A percentile compares a stretch with the other conserved stretches of the same genome.
Evolutionary conservation across 2,329 filamentous ascomycete species (phyloP).

Genomic region (Tolypocladium tundrense): DNA sequence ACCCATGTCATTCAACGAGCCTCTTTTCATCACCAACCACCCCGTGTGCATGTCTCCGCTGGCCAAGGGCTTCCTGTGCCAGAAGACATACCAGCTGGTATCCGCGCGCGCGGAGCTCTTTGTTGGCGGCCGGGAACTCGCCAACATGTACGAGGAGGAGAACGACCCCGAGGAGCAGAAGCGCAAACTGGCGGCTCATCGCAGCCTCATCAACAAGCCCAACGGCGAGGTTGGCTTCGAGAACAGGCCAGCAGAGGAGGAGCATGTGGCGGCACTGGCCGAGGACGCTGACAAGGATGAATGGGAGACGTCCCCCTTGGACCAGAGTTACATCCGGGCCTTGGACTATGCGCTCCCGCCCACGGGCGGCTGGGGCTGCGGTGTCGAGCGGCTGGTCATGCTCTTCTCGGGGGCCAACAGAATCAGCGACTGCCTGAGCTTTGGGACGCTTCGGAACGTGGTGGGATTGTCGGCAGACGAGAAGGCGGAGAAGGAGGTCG

Average conservation of each 20-base stretch:
- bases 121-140: slow-evolving; percentile 67
- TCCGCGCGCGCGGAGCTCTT: slow-evolving; percentile 82
- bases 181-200: slow-evolving; percentile 61
- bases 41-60: slow-evolving; percentile 86
- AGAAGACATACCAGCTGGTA: slow-evolving; percentile 57
- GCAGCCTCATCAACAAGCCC: slow-evolving; percentile 23
- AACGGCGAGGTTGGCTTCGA: slow-evolving; percentile 21
- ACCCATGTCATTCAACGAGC: slow-evolving; percentile 53
- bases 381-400: slow-evolving; percentile 87
- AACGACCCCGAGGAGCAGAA: slow-evolving; percentile 84
- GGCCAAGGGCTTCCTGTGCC: slow-evolving; percentile 73
- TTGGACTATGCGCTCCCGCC: slow-evolving; percentile 87
- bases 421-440: slow-evolving; percentile 79
- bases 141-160: slow-evolving; percentile 98
- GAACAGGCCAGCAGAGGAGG: slow-evolving; percentile 1
- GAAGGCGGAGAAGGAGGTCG: slow-evolving; percentile 8
- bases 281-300: slow-evolving; percentile 25
- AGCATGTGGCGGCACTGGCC: slow-evolving; percentile 27
- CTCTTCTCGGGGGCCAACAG: slow-evolving; percentile 67
- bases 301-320: slow-evolving; percentile 38
- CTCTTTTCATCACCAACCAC: slow-evolving; percentile 82
- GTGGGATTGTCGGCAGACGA: slow-evolving; percentile 36
- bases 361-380: slow-evolving; percentile 94
- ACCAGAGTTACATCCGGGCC: slow-evolving; percentile 76
- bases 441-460: slow-evolving; percentile 71